A percentile compares a stretch with the other conserved stretches of the same genome.
phyloP scores from a whole-genome alignment of 495 filamentous ascomycete genomes.

The Echria macrotheca region DNA sequence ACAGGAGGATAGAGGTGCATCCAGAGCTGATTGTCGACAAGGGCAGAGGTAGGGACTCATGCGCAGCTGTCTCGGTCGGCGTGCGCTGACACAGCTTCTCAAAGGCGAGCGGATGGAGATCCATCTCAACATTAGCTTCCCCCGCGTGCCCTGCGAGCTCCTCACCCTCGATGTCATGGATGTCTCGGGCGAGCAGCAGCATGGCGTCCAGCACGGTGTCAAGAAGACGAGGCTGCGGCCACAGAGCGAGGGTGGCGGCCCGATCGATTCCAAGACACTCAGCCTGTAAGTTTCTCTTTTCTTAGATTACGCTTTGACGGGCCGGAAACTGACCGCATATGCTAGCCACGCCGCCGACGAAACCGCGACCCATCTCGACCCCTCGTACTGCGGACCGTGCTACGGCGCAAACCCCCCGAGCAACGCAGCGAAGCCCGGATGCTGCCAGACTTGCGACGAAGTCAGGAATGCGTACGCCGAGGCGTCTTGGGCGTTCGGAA shows the following conservation, averaged over 20 bases:
- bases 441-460: conserved; percentile 96
- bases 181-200: conserved; percentile 92
- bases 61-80: not conserved
- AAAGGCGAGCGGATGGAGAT: conserved; percentile 96
- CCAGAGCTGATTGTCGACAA: conserved; percentile 96
- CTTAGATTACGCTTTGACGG: not conserved
- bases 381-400: conserved; percentile 88
- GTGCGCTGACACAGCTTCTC: conserved; percentile 9
- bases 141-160: conserved; percentile 88
- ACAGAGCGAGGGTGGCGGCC: conserved; percentile 65
- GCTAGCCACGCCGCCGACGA: conserved; percentile 56
- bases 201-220: conserved; percentile 86
- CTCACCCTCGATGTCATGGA: conserved; percentile 98
- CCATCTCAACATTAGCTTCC: conserved; percentile 95
- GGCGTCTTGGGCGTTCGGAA: conserved; percentile 86
- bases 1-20: conserved; percentile 76
- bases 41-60: conserved; percentile 64
- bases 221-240: conserved; percentile 78
- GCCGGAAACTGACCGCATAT: conserved; percentile 10
- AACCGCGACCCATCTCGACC: conserved; percentile 75
- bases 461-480: conserved; percentile 89
- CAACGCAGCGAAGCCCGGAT: conserved; percentile 67
- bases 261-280: conserved; percentile 67
- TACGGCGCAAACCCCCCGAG: conserved; percentile 74
- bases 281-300: conserved; percentile 54